These are phyloP conservation scores for Lachancea quebecensis DNA, from an alignment of 805 yeast species.

Conservation along the genomic window DNA sequence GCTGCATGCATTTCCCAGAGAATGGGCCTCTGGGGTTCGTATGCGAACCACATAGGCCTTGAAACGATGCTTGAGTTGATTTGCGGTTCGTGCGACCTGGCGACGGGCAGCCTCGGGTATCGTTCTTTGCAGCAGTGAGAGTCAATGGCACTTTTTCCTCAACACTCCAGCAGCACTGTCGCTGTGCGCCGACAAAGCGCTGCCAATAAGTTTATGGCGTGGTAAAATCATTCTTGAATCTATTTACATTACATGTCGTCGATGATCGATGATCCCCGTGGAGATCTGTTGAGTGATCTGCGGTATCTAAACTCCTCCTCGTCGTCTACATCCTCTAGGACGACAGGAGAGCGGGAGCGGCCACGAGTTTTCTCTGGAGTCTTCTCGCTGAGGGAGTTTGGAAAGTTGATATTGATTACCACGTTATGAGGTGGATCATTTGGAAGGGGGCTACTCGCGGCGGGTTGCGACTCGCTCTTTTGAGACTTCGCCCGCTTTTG, in stretches of 20 bases:
- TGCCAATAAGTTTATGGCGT: neutral
- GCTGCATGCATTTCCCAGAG: too few species aligned
- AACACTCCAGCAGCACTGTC: too few species aligned
- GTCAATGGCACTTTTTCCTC: too few species aligned
- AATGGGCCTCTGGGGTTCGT: too few species aligned
- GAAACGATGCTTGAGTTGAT: too few species aligned
- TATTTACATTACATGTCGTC: constrained; percentile 20
- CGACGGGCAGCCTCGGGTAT: too few species aligned
- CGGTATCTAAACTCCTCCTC: constrained; percentile 27
- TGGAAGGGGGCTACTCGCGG: neutral
- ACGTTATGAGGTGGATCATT: neutral
- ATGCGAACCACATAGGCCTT: too few species aligned
- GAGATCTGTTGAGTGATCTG: constrained; percentile 18
- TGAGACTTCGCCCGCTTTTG: neutral
- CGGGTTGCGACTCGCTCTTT: neutral
- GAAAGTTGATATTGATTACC: constrained; percentile 6
- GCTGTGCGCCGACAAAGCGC: too few species aligned
- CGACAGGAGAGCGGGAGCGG: constrained; percentile 16
- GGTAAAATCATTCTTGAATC: neutral
- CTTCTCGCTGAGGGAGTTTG: neutral
- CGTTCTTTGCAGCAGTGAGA: too few species aligned
- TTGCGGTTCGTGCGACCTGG: too few species aligned
- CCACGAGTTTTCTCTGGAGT: constrained; percentile 1
- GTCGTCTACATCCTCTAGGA: constrained; percentile 31
- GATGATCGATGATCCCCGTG: constrained; percentile 23